phyloP scores from a whole-genome alignment of 2,329 filamentous ascomycete genomes.

The Aureobasidium sp. region DNA sequence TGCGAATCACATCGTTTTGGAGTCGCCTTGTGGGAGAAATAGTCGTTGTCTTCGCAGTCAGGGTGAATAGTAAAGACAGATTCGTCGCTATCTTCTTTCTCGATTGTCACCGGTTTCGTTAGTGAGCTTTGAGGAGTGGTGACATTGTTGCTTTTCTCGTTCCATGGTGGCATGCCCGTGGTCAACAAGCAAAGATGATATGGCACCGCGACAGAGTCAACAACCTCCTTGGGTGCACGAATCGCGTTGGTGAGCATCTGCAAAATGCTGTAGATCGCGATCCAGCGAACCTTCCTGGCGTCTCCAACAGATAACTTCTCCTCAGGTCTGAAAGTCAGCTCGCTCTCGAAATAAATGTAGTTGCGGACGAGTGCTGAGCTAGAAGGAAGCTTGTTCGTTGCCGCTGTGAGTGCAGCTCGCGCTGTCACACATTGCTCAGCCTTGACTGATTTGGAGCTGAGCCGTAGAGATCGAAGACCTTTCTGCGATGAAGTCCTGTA shows the following conservation, averaged over 20 bases:
- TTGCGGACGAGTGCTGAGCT: constrained; percentile 53
- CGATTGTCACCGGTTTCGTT: neutral
- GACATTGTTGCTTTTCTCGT: neutral
- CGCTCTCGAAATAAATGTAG: constrained; percentile 64
- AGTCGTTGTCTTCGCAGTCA: constrained; percentile 40
- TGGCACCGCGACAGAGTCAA: constrained; percentile 46
- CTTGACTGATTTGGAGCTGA: constrained; percentile 34
- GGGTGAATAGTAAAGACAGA: constrained; percentile 31
- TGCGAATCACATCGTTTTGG: constrained; percentile 2
- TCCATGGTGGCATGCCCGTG: constrained; percentile 35
- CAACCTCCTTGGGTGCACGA: constrained; percentile 53
- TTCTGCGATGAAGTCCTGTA: constrained; percentile 29
- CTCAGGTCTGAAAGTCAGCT: constrained; percentile 49
- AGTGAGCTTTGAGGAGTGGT: neutral
- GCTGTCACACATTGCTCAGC: constrained; percentile 45
- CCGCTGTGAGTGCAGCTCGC: constrained; percentile 46
- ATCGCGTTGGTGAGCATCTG: constrained; percentile 65
- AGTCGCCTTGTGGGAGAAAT: constrained; percentile 23
- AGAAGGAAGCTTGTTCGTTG: constrained; percentile 42
- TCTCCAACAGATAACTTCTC: constrained; percentile 57
- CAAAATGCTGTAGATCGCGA: constrained; percentile 64
- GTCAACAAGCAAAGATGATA: constrained; percentile 53
- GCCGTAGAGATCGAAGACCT: constrained; percentile 30
- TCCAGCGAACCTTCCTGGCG: constrained; percentile 70
- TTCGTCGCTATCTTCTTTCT: neutral